phyloP scores from a whole-genome alignment of 768 basidiomycete genomes.

The Zangia roseola region DNA sequence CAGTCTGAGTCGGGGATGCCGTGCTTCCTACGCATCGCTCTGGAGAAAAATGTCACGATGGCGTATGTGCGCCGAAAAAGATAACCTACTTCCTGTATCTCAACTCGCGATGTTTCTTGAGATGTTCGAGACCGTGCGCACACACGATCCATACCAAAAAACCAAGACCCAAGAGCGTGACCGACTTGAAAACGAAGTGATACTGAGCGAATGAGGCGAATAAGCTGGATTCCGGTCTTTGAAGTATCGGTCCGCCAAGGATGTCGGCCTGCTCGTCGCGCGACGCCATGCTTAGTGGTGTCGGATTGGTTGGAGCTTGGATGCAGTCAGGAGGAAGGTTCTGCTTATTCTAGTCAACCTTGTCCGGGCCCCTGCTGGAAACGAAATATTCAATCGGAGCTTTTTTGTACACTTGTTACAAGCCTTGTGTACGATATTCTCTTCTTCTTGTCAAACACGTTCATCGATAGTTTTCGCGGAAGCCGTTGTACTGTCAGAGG shows the following conservation, averaged over 20 bases:
- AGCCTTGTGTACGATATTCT: too few species aligned
- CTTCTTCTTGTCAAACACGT: neutral
- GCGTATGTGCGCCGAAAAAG: neutral
- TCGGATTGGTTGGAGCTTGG: conserved; percentile 19
- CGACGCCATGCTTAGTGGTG: conserved; percentile 42
- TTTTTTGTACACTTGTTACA: too few species aligned
- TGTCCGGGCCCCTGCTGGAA: conserved; percentile 23
- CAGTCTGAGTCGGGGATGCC: conserved; percentile 84
- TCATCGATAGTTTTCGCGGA: neutral
- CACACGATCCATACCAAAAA: conserved; percentile 34
- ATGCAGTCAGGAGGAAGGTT: conserved; percentile 20
- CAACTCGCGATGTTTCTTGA: conserved; percentile 60
- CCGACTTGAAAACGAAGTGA: conserved; percentile 37
- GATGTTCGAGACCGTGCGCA: conserved; percentile 42
- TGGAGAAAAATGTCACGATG: conserved; percentile 30
- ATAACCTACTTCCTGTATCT: conserved; percentile 60
- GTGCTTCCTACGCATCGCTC: conserved; percentile 70
- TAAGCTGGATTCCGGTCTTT: conserved; percentile 29
- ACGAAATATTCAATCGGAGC: conserved; percentile 25
- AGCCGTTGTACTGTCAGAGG: neutral
- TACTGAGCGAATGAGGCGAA: conserved; percentile 36
- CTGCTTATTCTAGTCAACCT: conserved; percentile 4
- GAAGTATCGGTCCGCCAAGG: conserved; percentile 56
- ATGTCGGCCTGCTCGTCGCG: conserved; percentile 70
- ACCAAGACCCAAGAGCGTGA: conserved; percentile 34